Percentiles rank a stretch among this genome's conserved stretches.
Conservation (phyloP, 768 basidiomycete genomes). For the Hypsizygus marmoreus region DNA sequence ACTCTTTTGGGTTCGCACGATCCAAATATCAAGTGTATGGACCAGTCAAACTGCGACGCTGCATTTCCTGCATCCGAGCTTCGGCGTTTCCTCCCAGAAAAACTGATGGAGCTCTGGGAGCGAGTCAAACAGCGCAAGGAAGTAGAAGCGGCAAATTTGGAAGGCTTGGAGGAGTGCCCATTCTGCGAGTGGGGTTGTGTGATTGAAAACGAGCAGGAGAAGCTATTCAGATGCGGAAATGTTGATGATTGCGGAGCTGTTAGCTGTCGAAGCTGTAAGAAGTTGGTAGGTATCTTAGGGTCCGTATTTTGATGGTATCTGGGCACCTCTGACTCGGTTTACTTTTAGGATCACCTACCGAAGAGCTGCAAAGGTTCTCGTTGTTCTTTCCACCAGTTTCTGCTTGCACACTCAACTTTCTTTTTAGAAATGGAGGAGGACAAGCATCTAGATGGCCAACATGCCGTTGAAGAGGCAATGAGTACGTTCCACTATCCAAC, state of each 20-base stretch:
- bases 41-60: constrained; percentile 70
- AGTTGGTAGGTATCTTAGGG: constrained; percentile 49
- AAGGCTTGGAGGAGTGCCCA: constrained; percentile 86
- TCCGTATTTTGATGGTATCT: neutral
- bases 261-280: constrained; percentile 81
- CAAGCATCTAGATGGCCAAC: constrained; percentile 70
- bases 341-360: constrained; percentile 86
- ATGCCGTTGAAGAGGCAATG: constrained; percentile 92
- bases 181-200: constrained; percentile 87
- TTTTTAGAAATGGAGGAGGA: constrained; percentile 73
- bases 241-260: constrained; percentile 72
- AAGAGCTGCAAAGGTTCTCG: constrained; percentile 72
- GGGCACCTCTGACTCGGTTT: too few relatives aligned
- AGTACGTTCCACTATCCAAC: constrained; percentile 44
- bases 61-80: constrained; percentile 73
- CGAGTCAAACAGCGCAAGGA: constrained; percentile 78
- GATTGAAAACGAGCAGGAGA: constrained; percentile 68
- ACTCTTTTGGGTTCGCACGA: constrained; percentile 66
- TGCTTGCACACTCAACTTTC: neutral
- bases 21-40: constrained; percentile 76
- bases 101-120: constrained; percentile 70
- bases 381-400: neutral
- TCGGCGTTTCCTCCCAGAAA: constrained; percentile 61
- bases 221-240: constrained; percentile 57
- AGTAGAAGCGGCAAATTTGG: constrained; percentile 74